Evolutionary conservation across 768 basidiomycete species (phyloP), one percentile per base, ranked within the genome.

Genomic region (Podaxis rugospora): DNA sequence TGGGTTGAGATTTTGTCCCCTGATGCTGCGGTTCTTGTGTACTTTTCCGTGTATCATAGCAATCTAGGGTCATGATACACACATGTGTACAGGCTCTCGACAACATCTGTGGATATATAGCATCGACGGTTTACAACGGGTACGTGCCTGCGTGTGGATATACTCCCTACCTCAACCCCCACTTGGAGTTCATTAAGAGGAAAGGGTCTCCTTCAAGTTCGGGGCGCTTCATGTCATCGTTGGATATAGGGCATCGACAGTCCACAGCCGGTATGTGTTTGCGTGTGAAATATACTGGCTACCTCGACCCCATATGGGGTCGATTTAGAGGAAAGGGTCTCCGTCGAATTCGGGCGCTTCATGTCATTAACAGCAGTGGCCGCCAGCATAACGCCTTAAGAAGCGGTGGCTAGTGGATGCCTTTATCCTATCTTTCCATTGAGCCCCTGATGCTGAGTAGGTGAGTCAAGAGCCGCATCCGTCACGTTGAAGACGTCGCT

Each of bases 1-100:
- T 97, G 71, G 80, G 80, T 62, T 86, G 70, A 68, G 58, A 36
- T 21, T 55, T 13, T 32, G 25, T 28, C 27, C 50, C 2, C 28
- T 32, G 28, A 32, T 0, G 1, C 6, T 32, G 28, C 28, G 28
- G 28, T 7, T 32, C 28, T 7, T 32, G 28, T 32, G 28, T 32
- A 32, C 28, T 32, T 32, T 32, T 32, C 7, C 28, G 28, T 9
- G 28, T 32, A 32, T 32, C 28, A 9, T 32, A 32, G 28, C 28
- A 32, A 32, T 32, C 9, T 32, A 32, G 7, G 7, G 28, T 9
- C 28, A 32, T 32, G 28, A 32, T 32, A 32, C 28, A 32, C 28
- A 32, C 28, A 32, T 32, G 28, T 32, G 28, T 32, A 32, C 28
- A 32, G 6, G 28, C 28, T 32, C 28, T 32, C 28, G 28, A 32